These are phyloP conservation scores for Aspergillus wentii DNA, from an alignment of 495 filamentous ascomycete species.

Conservation along the genomic window DNA sequence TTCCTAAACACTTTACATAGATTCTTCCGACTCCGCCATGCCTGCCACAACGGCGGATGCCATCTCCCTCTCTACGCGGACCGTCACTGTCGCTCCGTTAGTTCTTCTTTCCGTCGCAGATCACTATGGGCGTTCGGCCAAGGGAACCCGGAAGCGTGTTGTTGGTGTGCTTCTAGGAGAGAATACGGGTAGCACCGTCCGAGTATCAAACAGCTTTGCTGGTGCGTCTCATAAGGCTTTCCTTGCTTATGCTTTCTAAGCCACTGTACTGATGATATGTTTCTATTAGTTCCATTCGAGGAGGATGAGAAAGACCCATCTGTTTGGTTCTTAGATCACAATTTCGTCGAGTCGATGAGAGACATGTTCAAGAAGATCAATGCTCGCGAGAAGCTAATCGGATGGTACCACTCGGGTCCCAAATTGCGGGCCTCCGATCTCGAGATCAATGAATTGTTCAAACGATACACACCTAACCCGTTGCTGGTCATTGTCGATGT, in stretches of 20 bases:
- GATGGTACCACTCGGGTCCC: constrained; percentile 98
- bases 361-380: constrained; percentile 99
- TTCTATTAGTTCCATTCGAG: constrained; percentile 81
- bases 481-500: constrained; percentile 97
- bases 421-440: constrained; percentile 96
- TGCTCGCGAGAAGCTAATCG: constrained; percentile 96
- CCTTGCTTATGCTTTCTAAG: neutral
- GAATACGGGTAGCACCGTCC: constrained; percentile 89
- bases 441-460: constrained; percentile 99
- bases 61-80: constrained; percentile 83
- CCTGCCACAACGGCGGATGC: constrained; percentile 93
- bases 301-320: constrained; percentile 98
- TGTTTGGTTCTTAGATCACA: constrained; percentile 99
- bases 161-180: constrained; percentile 94
- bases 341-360: constrained; percentile 99
- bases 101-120: constrained; percentile 97
- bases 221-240: constrained; percentile 49
- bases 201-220: constrained; percentile 98
- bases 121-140: constrained; percentile 92
- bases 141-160: constrained; percentile 86
- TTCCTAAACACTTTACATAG: constrained; percentile 5
- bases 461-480: constrained; percentile 95
- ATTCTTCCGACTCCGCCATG: constrained; percentile 50
- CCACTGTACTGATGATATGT: constrained; percentile 8
- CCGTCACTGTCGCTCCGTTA: constrained; percentile 93